Evolutionary conservation across 2,329 filamentous ascomycete species (phyloP), one percentile per base, ranked within the genome.

Genomic region (Triangularia setosa): DNA sequence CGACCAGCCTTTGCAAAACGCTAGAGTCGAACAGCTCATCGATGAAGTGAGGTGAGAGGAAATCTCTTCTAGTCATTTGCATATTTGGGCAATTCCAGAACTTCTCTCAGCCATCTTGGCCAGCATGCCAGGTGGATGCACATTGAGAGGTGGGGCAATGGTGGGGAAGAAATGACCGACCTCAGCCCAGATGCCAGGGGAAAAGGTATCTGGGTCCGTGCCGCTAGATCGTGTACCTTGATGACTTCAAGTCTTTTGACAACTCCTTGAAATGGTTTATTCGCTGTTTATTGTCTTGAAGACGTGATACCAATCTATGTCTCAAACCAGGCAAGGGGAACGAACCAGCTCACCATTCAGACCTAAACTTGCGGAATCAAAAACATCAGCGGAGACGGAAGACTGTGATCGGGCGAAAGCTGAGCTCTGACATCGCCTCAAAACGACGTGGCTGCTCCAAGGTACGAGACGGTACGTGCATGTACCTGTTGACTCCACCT

Each of bases 201-300:
- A 60, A 61, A 48, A 61, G 30, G 44, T 57, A 24, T 54, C 24
- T 56, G 35, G 53, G 62, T 61, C 59, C 62, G 58, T 64, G 58
- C 58, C 11, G 58, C 28, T 61, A 33, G 53, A 61, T 52, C 35
- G 62, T 64, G 57, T 61, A 60, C 65, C 58, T 65, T 58, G 44
- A 62, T 40, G 61, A 54, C 60, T 62, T 65, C 62, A 7, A 3
- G 30, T 11, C 11, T 7, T 40, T 40, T 23, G 35, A 18, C 5
- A 6, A 44, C 2, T n/a, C n/a, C n/a, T 16, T 44, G 16, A 11
- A 30, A 8, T 30, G 11, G n/a, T n/a, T 33, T 33, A 33, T 33
- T 33, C 30, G 30, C 7, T 33, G 33, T 40, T n/a, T n/a, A 2
- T n/a, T 40, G 33, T 40, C 4, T 40, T 40, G 1, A 40, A 40